A percentile compares a stretch with the other conserved stretches of the same genome.
phyloP scores from a whole-genome alignment of 495 filamentous ascomycete genomes.

The Penicillium crystallinum region DNA sequence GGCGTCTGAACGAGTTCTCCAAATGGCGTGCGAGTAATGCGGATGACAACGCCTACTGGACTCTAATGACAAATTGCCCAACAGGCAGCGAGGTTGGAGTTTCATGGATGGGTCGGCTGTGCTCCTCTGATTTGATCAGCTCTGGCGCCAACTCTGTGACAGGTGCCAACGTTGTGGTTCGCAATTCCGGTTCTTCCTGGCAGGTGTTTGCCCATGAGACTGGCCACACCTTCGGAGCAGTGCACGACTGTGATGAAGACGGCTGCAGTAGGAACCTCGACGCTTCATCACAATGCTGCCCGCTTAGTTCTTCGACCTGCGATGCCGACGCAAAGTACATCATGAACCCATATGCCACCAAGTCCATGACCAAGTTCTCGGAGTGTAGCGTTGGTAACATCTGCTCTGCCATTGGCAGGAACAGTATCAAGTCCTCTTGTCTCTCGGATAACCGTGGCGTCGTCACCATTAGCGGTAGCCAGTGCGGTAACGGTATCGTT shows the following conservation, averaged over 20 bases:
- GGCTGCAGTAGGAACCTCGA: constrained; percentile 62
- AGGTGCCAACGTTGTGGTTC: constrained; percentile 85
- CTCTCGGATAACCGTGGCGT: constrained; percentile 78
- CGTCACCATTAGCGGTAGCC: constrained; percentile 74
- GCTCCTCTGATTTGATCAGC: constrained; percentile 52
- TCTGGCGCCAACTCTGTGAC: constrained; percentile 60
- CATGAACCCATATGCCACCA: constrained; percentile 87
- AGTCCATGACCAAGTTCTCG: constrained; percentile 72
- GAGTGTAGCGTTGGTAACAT: constrained; percentile 89
- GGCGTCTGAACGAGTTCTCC: constrained; percentile 83
- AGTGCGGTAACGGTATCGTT: constrained; percentile 96
- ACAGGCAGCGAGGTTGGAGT: constrained; percentile 86
- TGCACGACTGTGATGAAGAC: constrained; percentile 75
- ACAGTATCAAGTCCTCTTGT: constrained; percentile 70
- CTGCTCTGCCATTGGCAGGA: constrained; percentile 81
- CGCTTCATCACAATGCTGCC: constrained; percentile 78
- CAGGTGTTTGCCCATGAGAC: constrained; percentile 95
- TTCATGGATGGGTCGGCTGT: constrained; percentile 89
- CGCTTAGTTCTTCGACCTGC: constrained; percentile 62
- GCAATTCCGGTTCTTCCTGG: constrained; percentile 75
- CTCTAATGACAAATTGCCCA: constrained; percentile 77
- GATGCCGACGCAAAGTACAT: constrained; percentile 74
- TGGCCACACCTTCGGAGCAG: constrained; percentile 92
- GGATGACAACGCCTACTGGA: constrained; percentile 91
- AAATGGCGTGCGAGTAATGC: constrained; percentile 69